These are phyloP conservation scores for Candida sithepensis DNA, from an alignment of 805 yeast species.

Conservation along the genomic window DNA sequence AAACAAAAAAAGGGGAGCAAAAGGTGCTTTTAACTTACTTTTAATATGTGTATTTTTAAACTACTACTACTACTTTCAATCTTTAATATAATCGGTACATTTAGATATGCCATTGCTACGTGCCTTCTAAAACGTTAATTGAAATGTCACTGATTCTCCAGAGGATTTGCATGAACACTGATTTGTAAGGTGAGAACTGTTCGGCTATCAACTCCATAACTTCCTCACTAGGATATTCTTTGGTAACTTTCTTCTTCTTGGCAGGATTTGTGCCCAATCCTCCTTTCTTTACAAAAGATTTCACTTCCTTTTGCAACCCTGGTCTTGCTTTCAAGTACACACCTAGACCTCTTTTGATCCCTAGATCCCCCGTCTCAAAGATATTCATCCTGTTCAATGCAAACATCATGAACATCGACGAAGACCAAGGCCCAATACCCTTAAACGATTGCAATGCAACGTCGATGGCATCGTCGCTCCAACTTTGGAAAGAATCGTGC, in stretches of 20 bases:
- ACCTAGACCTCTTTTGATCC: slow-evolving; percentile 78
- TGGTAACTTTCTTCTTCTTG: slow-evolving; percentile 16
- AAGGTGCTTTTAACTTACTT: too few relatives aligned
- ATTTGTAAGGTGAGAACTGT: slow-evolving; percentile 60
- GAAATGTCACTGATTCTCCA: slow-evolving; percentile 69
- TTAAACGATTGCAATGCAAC: slow-evolving; percentile 37
- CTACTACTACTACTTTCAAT: slow-evolving; percentile 1
- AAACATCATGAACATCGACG: slow-evolving; percentile 80
- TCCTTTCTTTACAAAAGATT: slow-evolving; percentile 33
- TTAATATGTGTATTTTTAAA: not conserved
- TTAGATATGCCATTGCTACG: slow-evolving; percentile 2
- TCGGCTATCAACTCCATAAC: slow-evolving; percentile 53
- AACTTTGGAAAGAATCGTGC: slow-evolving; percentile 14
- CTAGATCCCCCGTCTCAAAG: slow-evolving; percentile 77
- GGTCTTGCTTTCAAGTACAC: slow-evolving; percentile 56
- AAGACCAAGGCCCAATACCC: slow-evolving; percentile 85
- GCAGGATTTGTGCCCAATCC: slow-evolving; percentile 35
- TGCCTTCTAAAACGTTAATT: slow-evolving; percentile 43
- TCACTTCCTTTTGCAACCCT: slow-evolving; percentile 41
- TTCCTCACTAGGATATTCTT: slow-evolving; percentile 46
- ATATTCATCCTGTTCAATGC: slow-evolving; percentile 64
- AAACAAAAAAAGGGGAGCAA: too few relatives aligned
- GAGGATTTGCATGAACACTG: slow-evolving; percentile 63
- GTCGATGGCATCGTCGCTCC: slow-evolving; percentile 13
- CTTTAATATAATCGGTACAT: not conserved